Conservation (phyloP, 768 basidiomycete genomes). For the Chiua virens region DNA sequence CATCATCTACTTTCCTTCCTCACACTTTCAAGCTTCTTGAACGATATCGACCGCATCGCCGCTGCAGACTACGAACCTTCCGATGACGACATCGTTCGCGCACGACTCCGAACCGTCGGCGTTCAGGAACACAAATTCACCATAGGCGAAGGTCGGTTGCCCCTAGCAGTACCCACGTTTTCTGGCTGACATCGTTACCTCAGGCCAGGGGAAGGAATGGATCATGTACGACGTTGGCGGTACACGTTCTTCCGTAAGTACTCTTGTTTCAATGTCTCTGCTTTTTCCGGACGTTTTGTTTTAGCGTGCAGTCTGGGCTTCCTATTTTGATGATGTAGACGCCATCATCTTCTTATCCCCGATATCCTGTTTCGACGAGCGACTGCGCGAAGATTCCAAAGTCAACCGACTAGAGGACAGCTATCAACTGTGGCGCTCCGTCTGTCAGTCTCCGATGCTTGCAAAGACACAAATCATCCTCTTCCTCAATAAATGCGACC, state of each 20-base stretch:
- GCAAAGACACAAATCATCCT: conserved; percentile 50
- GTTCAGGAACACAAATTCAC: conserved; percentile 72
- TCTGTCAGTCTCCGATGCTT: conserved; percentile 67
- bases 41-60: conserved; percentile 67
- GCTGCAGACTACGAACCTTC: conserved; percentile 62
- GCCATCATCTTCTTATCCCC: conserved; percentile 77
- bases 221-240: conserved; percentile 82
- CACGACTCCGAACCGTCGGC: conserved; percentile 74
- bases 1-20: conserved; percentile 8
- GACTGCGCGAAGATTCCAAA: conserved; percentile 63
- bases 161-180: background rate
- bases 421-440: conserved; percentile 72
- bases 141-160: conserved; percentile 57
- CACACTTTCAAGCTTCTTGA: conserved; percentile 53
- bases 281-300: conserved; percentile 8
- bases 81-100: conserved; percentile 77
- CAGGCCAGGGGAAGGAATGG: conserved; percentile 73
- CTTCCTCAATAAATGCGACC: conserved; percentile 71
- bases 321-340: conserved; percentile 81
- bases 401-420: conserved; percentile 80
- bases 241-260: conserved; percentile 59
- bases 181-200: background rate
- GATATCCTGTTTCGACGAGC: conserved; percentile 83
- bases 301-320: conserved; percentile 74
- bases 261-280: background rate